These are phyloP conservation scores for Quercus variabilis DNA, from an alignment of 306 rosid species.

Conservation along the genomic window DNA sequence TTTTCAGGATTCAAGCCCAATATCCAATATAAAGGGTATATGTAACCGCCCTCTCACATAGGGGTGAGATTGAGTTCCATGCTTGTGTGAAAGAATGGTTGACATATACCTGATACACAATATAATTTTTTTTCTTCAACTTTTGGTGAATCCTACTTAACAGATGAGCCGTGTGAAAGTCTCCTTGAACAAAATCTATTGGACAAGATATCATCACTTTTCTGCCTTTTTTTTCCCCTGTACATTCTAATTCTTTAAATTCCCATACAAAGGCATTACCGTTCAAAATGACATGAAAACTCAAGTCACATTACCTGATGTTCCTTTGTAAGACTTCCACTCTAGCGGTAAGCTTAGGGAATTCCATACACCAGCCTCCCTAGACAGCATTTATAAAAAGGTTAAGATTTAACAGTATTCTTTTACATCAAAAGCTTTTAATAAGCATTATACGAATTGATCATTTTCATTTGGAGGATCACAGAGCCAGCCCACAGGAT, in stretches of 20 bases:
- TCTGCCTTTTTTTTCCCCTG: not conserved
- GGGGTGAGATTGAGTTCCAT: too few species aligned
- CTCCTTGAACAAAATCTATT: not conserved
- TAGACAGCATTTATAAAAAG: conserved; percentile 4
- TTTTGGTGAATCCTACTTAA: too few species aligned
- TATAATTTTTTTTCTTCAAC: too few species aligned
- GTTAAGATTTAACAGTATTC: not conserved
- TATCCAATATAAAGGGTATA: too few species aligned
- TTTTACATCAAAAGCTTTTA: not conserved
- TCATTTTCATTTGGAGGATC: not conserved
- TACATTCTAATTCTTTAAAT: not conserved
- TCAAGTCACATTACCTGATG: conserved; percentile 41
- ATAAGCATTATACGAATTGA: not conserved
- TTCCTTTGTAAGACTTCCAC: conserved; percentile 55
- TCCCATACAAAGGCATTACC: not conserved
- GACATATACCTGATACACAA: too few species aligned
- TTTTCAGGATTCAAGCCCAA: not conserved
- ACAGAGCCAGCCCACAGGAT: not conserved
- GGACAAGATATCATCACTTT: not conserved
- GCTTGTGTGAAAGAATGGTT: too few species aligned
- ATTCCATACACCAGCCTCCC: conserved; percentile 53
- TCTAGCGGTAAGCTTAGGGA: conserved; percentile 50
- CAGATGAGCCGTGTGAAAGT: too few species aligned
- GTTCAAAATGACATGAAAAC: not conserved
- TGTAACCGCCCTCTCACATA: too few species aligned